These are phyloP conservation scores for Amoebophrya sp. DNA, from an alignment of 169 alveolate species.

Conservation along the genomic window DNA sequence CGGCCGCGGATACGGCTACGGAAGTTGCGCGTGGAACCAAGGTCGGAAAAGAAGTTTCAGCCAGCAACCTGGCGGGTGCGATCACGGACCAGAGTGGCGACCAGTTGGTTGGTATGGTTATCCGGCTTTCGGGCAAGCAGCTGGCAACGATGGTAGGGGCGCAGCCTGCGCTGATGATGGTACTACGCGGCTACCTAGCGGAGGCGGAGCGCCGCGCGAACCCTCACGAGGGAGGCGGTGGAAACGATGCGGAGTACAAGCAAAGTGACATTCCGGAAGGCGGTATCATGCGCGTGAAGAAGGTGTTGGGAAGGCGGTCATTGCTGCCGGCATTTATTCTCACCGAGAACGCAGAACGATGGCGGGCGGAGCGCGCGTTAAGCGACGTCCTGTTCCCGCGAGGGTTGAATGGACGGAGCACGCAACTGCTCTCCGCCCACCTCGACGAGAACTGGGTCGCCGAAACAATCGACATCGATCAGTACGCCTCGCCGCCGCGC, in stretches of 20 bases:
- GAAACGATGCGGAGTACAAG: not conserved
- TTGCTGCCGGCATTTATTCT: not conserved
- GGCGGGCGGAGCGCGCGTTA: not conserved
- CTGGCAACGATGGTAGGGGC: not conserved
- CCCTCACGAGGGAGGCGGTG: not conserved
- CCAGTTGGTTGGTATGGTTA: not conserved
- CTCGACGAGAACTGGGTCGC: too few relatives aligned
- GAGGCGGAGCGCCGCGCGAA: not conserved
- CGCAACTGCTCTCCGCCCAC: too few relatives aligned
- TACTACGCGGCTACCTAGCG: not conserved
- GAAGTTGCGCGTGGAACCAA: too few relatives aligned
- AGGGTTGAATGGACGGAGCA: too few relatives aligned
- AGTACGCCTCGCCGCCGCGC: not conserved
- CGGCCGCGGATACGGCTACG: not conserved
- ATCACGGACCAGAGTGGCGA: not conserved
- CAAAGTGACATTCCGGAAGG: not conserved
- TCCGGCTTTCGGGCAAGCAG: not conserved
- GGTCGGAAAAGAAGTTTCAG: too few relatives aligned
- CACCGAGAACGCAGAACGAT: not conserved
- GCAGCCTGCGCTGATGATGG: not conserved
- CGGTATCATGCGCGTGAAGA: not conserved
- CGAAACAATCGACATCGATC: not conserved
- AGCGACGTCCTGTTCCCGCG: not conserved
- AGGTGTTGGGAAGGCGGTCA: not conserved
- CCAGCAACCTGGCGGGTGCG: not conserved